Base-by-base conservation (phyloP, 1,139 yeast genomes). In the Torulaspora globosa region DNA sequence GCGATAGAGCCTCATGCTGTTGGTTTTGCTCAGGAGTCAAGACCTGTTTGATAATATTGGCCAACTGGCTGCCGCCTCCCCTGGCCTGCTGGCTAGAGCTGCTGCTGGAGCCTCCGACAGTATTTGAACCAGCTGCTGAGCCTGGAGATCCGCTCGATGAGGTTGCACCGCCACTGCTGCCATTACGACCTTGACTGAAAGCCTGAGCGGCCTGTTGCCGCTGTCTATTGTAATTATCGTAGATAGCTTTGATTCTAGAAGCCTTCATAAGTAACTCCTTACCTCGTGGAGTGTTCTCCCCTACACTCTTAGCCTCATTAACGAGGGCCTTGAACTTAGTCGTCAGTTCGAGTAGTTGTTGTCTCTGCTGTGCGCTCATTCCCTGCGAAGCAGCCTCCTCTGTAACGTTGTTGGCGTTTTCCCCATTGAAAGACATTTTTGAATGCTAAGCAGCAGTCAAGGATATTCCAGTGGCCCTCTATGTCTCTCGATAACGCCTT, bases 261-360 rank as follows among this genome's bases (percentile, higher is more conserved):
- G 92, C 94, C 50, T 79, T 81, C 52, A 73, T 70, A 54, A 78
- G 69, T 59, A 84, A 87, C 55, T 76, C 80, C 60, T 78, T 79
- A n/a, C 90, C 92, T 54, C 77, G 81, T 0, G 78, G 82, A 6
- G 85, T 76, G 41, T 80, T 82, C 10, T 70, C 66, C 5, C 83
- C 83, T 0, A 73, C 68, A 33, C 65, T 63, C 55, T 77, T 77
- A 1, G 89, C 94, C 52, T 78, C 76, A 30, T 77, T 78, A 44
- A 81, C 74, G 57, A 82, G 89, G 38, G 75, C 72, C 51, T 78
- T 80, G 56, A 83, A 79, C 53, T 76, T 78, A 48, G 68, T 70
- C 14, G 84, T 75, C 50, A 87, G 70, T 60, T 79, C 82, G 36
- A 80, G 79, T 39, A 82, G 78, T 55, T 81, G 86, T 31, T 81